Evolutionary conservation across 2,329 filamentous ascomycete species (phyloP).

Genomic region (Alternaria novae-zelandiae): DNA sequence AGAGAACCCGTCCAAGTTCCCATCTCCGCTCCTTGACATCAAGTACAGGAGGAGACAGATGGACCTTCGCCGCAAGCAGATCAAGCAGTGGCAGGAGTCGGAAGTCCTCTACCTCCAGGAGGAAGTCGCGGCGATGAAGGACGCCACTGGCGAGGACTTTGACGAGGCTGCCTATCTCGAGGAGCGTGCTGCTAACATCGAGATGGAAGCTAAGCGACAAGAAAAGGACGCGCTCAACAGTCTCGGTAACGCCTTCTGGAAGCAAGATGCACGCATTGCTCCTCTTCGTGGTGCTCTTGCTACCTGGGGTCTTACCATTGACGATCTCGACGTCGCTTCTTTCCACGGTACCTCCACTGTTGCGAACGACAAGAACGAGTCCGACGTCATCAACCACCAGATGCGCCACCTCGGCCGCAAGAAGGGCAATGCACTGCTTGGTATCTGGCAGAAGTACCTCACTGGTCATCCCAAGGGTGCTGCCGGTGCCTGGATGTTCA

Average conservation of each 20-base stretch:
- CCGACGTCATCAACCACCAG: slow-evolving; percentile 95
- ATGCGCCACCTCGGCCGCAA: slow-evolving; percentile 90
- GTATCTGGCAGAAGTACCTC: slow-evolving; percentile 99
- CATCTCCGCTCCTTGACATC: slow-evolving; percentile 93
- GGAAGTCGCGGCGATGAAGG: slow-evolving; percentile 88
- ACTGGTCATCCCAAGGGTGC: slow-evolving; percentile 99
- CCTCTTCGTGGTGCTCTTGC: slow-evolving; percentile 94
- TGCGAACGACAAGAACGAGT: slow-evolving; percentile 99
- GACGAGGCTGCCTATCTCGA: slow-evolving; percentile 84
- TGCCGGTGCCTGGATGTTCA: slow-evolving; percentile 99
- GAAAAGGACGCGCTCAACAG: slow-evolving; percentile 92
- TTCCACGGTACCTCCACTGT: slow-evolving; percentile 99
- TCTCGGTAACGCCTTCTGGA: slow-evolving; percentile 99
- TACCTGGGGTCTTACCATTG: slow-evolving; percentile 97
- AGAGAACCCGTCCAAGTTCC: slow-evolving; percentile 89
- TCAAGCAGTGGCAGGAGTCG: slow-evolving; percentile 95
- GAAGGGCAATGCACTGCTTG: slow-evolving; percentile 94
- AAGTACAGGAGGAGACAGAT: slow-evolving; percentile 96
- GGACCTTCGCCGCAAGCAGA: slow-evolving; percentile 89
- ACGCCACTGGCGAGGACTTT: slow-evolving; percentile 68
- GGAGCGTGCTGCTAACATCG: slow-evolving; percentile 84
- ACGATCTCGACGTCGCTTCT: slow-evolving; percentile 92
- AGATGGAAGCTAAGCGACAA: slow-evolving; percentile 84
- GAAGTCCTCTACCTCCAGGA: slow-evolving; percentile 93
- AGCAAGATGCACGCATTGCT: slow-evolving; percentile 89